Evolutionary conservation across 192 early-diverging fungal genomes (phyloP).

Genomic region (Entomortierella beljakovae): DNA sequence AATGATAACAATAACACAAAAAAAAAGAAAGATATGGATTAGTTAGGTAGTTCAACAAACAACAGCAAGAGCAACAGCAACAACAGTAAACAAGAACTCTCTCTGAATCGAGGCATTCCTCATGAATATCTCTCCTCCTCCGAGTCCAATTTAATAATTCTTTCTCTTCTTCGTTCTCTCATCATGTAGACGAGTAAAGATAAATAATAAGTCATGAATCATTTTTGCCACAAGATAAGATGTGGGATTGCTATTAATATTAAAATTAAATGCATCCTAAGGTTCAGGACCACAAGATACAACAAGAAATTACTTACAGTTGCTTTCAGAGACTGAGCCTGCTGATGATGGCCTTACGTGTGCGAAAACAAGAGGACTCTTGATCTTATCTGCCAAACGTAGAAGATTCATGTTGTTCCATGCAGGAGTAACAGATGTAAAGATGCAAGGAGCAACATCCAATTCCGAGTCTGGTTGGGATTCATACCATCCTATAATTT

Average conservation of each 20-base stretch:
- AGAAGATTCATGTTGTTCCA: constrained; percentile 85
- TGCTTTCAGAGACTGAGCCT: constrained; percentile 79
- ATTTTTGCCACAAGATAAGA: no score
- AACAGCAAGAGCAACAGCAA: no score
- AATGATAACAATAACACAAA: constrained; percentile 1
- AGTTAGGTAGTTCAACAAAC: background rate
- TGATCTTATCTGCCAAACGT: constrained; percentile 81
- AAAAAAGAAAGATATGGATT: background rate
- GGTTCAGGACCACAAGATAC: background rate
- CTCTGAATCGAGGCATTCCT: no score
- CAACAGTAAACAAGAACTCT: no score
- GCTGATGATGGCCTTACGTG: constrained; percentile 84
- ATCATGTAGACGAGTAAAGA: no score
- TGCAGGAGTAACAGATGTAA: constrained; percentile 83
- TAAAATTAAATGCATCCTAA: background rate
- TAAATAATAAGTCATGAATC: no score
- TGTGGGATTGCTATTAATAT: no score
- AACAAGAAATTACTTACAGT: constrained; percentile 61
- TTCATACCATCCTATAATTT: constrained; percentile 66
- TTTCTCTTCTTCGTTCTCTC: no score
- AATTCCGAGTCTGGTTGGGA: constrained; percentile 57
- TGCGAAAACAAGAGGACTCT: constrained; percentile 79
- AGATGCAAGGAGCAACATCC: constrained; percentile 72
- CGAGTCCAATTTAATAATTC: no score
- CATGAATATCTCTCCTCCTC: no score